Percentiles rank a stretch among this genome's conserved stretches.
These are phyloP conservation scores for Opeltia flavorubescens DNA, from an alignment of 495 filamentous ascomycete genomes.

Conservation along the genomic window DNA sequence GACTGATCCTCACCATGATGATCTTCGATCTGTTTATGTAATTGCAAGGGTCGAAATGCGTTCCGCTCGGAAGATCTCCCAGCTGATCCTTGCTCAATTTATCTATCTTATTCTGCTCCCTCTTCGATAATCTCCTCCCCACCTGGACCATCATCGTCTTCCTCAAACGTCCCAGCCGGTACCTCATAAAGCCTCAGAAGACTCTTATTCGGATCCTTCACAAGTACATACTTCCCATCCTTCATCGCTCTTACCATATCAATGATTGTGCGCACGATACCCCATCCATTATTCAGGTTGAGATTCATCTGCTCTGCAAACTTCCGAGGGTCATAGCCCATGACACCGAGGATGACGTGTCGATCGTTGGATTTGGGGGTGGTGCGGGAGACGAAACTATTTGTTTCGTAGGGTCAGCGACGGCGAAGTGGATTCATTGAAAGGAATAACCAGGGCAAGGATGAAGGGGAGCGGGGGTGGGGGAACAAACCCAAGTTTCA, in stretches of 20 bases:
- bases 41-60: too few relatives aligned
- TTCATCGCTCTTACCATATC: conserved; percentile 58
- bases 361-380: conserved; percentile 80
- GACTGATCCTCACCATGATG: not conserved
- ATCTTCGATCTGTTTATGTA: not conserved
- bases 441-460: not conserved
- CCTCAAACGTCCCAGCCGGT: conserved; percentile 74
- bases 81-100: not conserved
- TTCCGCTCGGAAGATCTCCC: not conserved
- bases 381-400: conserved; percentile 79
- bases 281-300: conserved; percentile 93
- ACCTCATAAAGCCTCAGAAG: conserved; percentile 88
- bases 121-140: conserved; percentile 22
- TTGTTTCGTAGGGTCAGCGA: conserved; percentile 12
- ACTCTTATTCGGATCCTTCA: conserved; percentile 90
- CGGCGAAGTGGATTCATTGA: too few relatives aligned
- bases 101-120: conserved; percentile 30
- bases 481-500: conserved; percentile 77
- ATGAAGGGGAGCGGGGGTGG: not conserved
- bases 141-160: conserved; percentile 44
- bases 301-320: conserved; percentile 98
- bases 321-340: conserved; percentile 92
- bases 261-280: conserved; percentile 91
- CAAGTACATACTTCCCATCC: conserved; percentile 49
- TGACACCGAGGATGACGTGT: conserved; percentile 89